Conservation (phyloP, 371 early-diverging fungal species). For the Lichtheimia corymbifera region DNA sequence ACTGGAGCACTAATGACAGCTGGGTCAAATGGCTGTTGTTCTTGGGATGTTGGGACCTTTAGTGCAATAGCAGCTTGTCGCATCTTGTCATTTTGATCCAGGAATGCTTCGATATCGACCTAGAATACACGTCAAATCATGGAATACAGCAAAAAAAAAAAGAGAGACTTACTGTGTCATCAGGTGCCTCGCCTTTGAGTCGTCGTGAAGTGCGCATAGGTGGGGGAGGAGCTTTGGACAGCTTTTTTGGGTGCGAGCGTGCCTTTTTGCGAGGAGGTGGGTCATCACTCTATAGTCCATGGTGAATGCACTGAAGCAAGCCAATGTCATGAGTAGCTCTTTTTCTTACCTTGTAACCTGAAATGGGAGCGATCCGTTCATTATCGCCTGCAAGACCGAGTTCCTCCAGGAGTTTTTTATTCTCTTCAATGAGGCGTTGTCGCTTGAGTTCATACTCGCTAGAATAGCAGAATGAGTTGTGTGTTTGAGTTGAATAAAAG, state of each 20-base stretch:
- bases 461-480: not conserved
- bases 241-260: slow-evolving; percentile 5
- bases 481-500: not conserved
- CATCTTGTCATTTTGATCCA: slow-evolving; percentile 39
- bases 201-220: slow-evolving; percentile 34
- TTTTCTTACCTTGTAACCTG: slow-evolving; percentile 4
- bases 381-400: slow-evolving; percentile 24
- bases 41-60: not conserved
- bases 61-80: slow-evolving; percentile 20
- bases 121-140: slow-evolving; percentile 1
- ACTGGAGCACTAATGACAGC: slow-evolving; percentile 28
- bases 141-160: too few species aligned
- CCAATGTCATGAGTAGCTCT: slow-evolving; percentile 1
- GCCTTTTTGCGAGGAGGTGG: slow-evolving; percentile 18
- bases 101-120: slow-evolving; percentile 32
- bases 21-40: slow-evolving; percentile 15
- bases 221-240: slow-evolving; percentile 7
- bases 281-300: not conserved
- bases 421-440: slow-evolving; percentile 40
- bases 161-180: slow-evolving; percentile 30
- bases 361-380: not conserved
- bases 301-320: not conserved
- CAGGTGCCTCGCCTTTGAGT: slow-evolving; percentile 41
- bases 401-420: slow-evolving; percentile 37
- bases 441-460: slow-evolving; percentile 45